Evolutionary conservation across 2,329 filamentous ascomycete species (phyloP), one percentile per base, ranked within the genome.

Genomic region (Fusarium dimerum): DNA sequence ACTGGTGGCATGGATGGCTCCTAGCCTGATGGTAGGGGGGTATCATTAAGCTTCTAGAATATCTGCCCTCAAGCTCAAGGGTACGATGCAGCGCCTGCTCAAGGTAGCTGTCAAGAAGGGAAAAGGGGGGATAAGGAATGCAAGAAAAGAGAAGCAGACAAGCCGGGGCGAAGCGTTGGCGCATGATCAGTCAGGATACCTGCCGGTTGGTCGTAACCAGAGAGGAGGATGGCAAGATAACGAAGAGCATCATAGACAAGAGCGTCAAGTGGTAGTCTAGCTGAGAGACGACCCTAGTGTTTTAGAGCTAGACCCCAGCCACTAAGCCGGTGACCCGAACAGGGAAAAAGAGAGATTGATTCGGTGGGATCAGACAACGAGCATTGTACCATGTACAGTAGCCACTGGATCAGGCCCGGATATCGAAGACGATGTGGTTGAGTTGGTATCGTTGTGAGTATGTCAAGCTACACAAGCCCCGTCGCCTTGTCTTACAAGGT

Each of bases 41-140:
- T 52, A 60, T 52, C 50, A 52, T 59, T 57, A 59, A 58, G 62
- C 63, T 61, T 66, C 60, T 57, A 57, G 58, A 64, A 62, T 56
- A 29, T 49, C 43, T 48, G 50, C 54, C 58, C 49, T 55, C 47
- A 47, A 54, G 45, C 49, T 55, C 47, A 47, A 54, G 45, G 47
- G 46, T 45, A 54, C 61, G 52, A 51, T 45, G 48, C 48, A 52
- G 43, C 34, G 42, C 15, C 42, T 43, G 50, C 48, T 48, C 48
- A 38, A 51, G 54, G 48, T 54, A 63, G 52, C 43, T 61, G 54
- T 44, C 49, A 48, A 17, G 38, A 48, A 40, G 26, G 29, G 13
- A 26, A 41, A 49, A 38, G n/a, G 34, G 40, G 42, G n/a, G 16
- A 15, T 12, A 20, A 41, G 40, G 5, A 18, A 41, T 17, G 40